Base-by-base conservation (phyloP, 2,329 filamentous ascomycete species). In the Penicillium brasilianum region DNA sequence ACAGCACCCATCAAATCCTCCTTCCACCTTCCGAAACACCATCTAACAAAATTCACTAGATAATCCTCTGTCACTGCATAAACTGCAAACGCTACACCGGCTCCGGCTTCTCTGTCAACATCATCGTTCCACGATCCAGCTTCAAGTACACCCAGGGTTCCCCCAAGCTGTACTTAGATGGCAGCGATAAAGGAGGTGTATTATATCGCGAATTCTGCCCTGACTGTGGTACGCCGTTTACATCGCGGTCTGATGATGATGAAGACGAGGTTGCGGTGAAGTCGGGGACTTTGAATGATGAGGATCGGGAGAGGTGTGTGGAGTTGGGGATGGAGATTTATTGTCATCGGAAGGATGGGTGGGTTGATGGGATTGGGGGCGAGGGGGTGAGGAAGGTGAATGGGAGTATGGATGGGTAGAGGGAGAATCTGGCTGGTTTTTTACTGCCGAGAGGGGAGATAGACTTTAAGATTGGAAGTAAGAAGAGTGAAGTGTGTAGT, bases 51-150 rank as follows among this genome's bases (percentile, higher is more conserved):
- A 32, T 1, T 7, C 11, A 4, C n/a, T 18, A 71, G 67, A 18
- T 71, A 18, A 49, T 64, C 37, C 50, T 67, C 58, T 71, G 70
- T 59, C 68, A 71, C 64, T 71, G 69, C 60, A 64, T 39, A 43
- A 66, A 46, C 58, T 71, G 69, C 63, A 71, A 71, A 39, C 67
- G 66, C 22, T 68, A 71, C 59, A 69, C 69, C 2, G 68, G 69
- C 56, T 62, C 64, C 14, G 57, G 57, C 43, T 72, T 71, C 60
- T 71, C 69, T 5, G 51, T 68, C 43, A 72, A 71, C 57, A 58
- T 71, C 30, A 54, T 68, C 49, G 44, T 71, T 32, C 61, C 67
- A 0, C 41, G 57, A 18, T 44, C 61, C 3, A 36, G 32, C 3
- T 48, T 71, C 13, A 44, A 56, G 39, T 71, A 63, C 59, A 69